Conservation (phyloP, 495 filamentous ascomycete species). For the Aspergillus homomorphus region DNA sequence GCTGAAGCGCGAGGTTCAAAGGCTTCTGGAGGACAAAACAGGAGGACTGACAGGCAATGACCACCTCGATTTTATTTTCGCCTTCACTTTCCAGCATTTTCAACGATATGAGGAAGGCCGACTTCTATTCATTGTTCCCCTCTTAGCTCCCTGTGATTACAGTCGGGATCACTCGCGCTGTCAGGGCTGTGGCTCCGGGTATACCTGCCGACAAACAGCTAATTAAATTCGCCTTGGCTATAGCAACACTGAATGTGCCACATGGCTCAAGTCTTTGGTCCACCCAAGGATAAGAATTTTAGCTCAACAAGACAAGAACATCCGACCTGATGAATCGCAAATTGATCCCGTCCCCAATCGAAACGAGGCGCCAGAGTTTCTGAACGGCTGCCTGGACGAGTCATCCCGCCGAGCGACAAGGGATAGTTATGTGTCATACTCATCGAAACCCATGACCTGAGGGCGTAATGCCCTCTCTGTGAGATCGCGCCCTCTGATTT, state of each 20-base stretch:
- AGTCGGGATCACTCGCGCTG: background rate
- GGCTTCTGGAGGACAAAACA: background rate
- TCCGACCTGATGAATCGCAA: conserved; percentile 1
- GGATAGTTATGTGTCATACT: background rate
- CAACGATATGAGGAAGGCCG: background rate
- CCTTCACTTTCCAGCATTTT: background rate
- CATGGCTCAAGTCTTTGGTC: background rate
- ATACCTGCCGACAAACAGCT: background rate
- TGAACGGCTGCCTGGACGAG: conserved; percentile 8
- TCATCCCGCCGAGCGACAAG: background rate
- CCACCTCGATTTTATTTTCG: background rate
- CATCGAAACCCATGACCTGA: background rate
- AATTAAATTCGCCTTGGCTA: background rate
- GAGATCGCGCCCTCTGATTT: background rate
- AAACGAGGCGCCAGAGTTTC: conserved; percentile 15
- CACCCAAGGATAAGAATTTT: background rate
- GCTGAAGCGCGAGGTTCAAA: background rate
- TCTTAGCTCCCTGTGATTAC: background rate
- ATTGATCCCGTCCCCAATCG: background rate
- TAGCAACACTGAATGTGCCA: background rate
- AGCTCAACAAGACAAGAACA: background rate
- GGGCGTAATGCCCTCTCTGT: background rate
- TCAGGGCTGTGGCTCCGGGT: background rate
- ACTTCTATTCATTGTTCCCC: background rate
- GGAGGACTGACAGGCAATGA: too few relatives aligned